Percentiles rank a stretch among this genome's conserved stretches.
Conservation (phyloP, 768 basidiomycete species). For the Naematelia aurantialba region DNA sequence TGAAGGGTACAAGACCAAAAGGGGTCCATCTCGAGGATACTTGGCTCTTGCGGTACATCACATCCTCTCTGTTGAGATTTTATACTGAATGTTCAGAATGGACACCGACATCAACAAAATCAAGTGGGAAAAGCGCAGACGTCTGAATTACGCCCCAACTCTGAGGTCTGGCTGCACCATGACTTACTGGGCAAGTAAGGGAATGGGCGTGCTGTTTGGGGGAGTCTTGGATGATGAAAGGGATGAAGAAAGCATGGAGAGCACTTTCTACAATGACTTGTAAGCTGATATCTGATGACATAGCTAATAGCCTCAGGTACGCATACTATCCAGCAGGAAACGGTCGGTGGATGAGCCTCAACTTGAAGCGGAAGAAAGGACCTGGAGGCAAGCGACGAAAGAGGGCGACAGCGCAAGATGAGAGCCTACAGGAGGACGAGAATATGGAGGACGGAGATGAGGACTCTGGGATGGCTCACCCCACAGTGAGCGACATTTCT, state of each 20-base stretch:
- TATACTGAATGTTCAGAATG: slow-evolving; percentile 50
- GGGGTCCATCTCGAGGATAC: slow-evolving; percentile 88
- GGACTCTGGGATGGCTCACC: slow-evolving; percentile 16
- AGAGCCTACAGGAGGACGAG: slow-evolving; percentile 45
- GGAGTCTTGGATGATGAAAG: slow-evolving; percentile 84
- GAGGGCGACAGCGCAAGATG: slow-evolving; percentile 24
- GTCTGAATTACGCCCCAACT: slow-evolving; percentile 67
- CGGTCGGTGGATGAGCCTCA: slow-evolving; percentile 73
- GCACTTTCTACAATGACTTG: slow-evolving; percentile 84
- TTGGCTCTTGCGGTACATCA: slow-evolving; percentile 75
- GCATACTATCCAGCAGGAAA: slow-evolving; percentile 71
- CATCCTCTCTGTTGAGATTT: slow-evolving; percentile 8
- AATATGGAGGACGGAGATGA: too few species aligned
- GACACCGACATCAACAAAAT: slow-evolving; percentile 56
- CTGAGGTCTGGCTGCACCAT: slow-evolving; percentile 80
- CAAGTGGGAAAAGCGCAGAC: slow-evolving; percentile 84
- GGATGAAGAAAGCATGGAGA: slow-evolving; percentile 76
- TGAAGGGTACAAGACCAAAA: slow-evolving; percentile 75
- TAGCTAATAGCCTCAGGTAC: slow-evolving; percentile 55
- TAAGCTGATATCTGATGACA: slow-evolving; percentile 38
- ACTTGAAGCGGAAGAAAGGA: slow-evolving; percentile 64
- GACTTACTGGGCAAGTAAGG: slow-evolving; percentile 68
- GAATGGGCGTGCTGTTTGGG: slow-evolving; percentile 75
- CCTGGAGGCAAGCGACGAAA: slow-evolving; percentile 53
- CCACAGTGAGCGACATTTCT: too few species aligned